Percentiles rank a stretch among this genome's conserved stretches.
These are phyloP conservation scores for Aspergillus haitiensis DNA, from an alignment of 495 filamentous ascomycete genomes.

Conservation along the genomic window DNA sequence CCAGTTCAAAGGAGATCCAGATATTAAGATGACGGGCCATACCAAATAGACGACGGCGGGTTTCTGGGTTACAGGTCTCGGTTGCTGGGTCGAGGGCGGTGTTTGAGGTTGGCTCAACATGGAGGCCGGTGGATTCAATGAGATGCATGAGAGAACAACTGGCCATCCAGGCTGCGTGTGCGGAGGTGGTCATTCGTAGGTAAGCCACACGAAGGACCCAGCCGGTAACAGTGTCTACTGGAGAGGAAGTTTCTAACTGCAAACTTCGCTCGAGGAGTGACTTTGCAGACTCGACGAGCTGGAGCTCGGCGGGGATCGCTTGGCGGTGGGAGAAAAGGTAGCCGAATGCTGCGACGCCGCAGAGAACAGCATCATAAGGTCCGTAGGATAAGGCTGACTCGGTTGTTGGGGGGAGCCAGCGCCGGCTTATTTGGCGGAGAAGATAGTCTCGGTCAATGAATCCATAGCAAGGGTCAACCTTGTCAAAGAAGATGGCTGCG, in stretches of 20 bases:
- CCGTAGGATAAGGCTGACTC: conserved; percentile 24
- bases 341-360: conserved; percentile 51
- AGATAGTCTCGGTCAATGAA: conserved; percentile 48
- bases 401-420: conserved; percentile 34
- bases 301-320: conserved; percentile 32
- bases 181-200: conserved; percentile 52
- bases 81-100: conserved; percentile 19
- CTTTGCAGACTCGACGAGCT: conserved; percentile 44
- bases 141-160: conserved; percentile 57
- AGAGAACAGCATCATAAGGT: conserved; percentile 47
- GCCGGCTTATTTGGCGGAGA: conserved; percentile 30
- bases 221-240: conserved; percentile 44
- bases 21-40: conserved; percentile 53
- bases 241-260: conserved; percentile 33
- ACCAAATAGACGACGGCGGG: conserved; percentile 46
- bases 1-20: conserved; percentile 55
- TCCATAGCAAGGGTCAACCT: conserved; percentile 50
- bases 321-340: conserved; percentile 45
- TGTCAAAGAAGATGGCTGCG: conserved; percentile 49
- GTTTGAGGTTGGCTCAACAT: conserved; percentile 41
- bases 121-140: conserved; percentile 53
- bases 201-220: conserved; percentile 57
- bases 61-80: conserved; percentile 35
- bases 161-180: conserved; percentile 56
- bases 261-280: conserved; percentile 44